Percentiles rank a stretch among this genome's conserved stretches.
Evolutionary conservation across 164 flowering plant genomes (phyloP).

Genomic region (Annona cherimola): DNA sequence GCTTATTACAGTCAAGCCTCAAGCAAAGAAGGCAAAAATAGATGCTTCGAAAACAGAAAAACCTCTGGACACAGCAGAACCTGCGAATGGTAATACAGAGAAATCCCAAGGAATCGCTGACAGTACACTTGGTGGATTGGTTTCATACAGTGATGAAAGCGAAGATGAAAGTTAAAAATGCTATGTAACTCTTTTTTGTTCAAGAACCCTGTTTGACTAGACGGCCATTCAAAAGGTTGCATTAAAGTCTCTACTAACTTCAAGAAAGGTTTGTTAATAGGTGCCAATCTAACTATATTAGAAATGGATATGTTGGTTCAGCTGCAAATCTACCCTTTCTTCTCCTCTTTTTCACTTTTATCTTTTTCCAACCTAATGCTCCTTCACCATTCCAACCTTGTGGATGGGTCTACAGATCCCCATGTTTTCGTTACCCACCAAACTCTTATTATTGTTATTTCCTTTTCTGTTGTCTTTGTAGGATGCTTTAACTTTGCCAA

Average conservation of each 20-base stretch:
- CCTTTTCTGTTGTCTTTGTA: too few species aligned
- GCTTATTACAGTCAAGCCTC: constrained; percentile 71
- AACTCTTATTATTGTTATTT: too few species aligned
- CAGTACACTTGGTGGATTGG: constrained; percentile 32
- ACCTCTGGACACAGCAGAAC: constrained; percentile 14
- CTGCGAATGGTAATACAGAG: constrained; percentile 13
- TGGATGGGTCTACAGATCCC: too few species aligned
- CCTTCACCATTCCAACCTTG: too few species aligned
- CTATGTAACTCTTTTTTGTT: neutral
- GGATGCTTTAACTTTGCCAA: too few species aligned
- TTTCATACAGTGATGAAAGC: constrained; percentile 89
- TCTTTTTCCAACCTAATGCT: too few species aligned
- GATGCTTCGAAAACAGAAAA: constrained; percentile 26
- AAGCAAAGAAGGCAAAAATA: constrained; percentile 67
- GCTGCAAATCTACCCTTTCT: neutral
- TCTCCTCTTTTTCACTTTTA: neutral
- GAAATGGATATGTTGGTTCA: neutral
- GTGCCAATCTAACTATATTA: neutral
- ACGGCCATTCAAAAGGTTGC: neutral
- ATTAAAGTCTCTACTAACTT: neutral
- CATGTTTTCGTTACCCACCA: too few species aligned
- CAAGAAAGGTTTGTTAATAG: neutral
- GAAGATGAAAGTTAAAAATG: constrained; percentile 37
- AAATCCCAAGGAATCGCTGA: constrained; percentile 16
- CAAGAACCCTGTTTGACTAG: neutral